Base-by-base conservation (phyloP, 371 early-diverging fungal species). In the Mucor saturninus region DNA sequence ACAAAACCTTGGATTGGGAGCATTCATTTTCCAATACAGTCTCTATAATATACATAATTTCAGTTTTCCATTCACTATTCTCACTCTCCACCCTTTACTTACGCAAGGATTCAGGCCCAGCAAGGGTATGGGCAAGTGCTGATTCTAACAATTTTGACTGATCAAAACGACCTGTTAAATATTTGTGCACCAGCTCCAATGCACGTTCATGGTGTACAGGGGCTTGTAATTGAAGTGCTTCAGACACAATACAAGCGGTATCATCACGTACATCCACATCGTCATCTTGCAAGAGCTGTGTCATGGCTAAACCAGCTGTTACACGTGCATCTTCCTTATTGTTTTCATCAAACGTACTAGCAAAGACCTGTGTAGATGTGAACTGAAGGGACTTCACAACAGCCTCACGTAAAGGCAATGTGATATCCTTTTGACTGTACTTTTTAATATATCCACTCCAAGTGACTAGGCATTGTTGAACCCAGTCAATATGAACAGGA, bases 221-320 rank as follows among this genome's bases (percentile, higher is more conserved):
- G 14, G 72, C 78, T 54, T 58, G 42, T 6, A 83, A 74, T 7
- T 66, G 68, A 5, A 86, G 69, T 1, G 84, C 83, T 31, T 73
- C 67, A 0, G 89, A 87, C 10, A 89, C 86, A 52, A 85, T 77
- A 32, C 21, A 59, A 14, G 89, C 86, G 10, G 79, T 79, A 38
- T 74, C 80, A 7, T 87, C 76, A 10, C 93, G 86, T 4, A 91
- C 81, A 53, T 90, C 91, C 7, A 80, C 79, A 62, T 92, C 93
- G 54, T 92, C 93, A 73, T 92, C 93, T 70, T 90, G 70, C 10
- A 70, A 56, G 2, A 70, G n/a, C 14, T 65, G 66, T 11, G 58
- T 71, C 14, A 65, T 73, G 3, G 55, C 64, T 42, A 67, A 54
- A 62, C 58, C 61, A 1, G 62, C 74, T 45, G 69, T 50, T 9